phyloP scores from a whole-genome alignment of 23 red algal species.

The Pyropia haitanensis region DNA sequence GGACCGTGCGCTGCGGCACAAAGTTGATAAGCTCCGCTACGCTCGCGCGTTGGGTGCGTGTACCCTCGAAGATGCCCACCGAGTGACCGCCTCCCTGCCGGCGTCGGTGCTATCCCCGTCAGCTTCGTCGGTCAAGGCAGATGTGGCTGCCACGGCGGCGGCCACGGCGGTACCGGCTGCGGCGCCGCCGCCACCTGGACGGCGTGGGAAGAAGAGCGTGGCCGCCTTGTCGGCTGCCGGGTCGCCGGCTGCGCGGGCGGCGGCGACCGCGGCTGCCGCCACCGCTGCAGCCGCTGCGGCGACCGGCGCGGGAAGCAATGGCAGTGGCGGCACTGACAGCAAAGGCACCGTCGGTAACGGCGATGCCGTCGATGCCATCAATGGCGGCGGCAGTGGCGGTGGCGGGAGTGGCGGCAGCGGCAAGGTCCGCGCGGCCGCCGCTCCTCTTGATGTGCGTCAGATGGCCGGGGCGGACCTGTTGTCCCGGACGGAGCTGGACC shows the following conservation, averaged over 20 bases:
- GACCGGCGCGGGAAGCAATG: too few relatives aligned
- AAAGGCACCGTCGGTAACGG: too few relatives aligned
- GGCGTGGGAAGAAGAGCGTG: too few relatives aligned
- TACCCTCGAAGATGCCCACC: slow-evolving; percentile 23
- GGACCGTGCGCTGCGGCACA: slow-evolving; percentile 46
- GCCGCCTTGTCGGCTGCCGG: too few relatives aligned
- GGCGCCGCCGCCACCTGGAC: too few relatives aligned
- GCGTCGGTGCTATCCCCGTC: not conserved
- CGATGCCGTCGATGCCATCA: not conserved
- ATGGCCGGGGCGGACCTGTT: slow-evolving; percentile 85
- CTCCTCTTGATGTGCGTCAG: slow-evolving; percentile 27
- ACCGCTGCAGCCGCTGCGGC: too few relatives aligned
- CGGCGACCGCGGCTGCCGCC: too few relatives aligned
- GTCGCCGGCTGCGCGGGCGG: too few relatives aligned
- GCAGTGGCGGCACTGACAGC: too few relatives aligned
- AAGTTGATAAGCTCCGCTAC: slow-evolving; percentile 44
- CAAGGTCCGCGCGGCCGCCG: not conserved
- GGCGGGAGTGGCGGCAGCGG: too few relatives aligned
- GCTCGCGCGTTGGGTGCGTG: slow-evolving; percentile 29
- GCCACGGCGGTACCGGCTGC: too few relatives aligned
- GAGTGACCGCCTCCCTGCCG: slow-evolving; percentile 1
- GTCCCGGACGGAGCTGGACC: slow-evolving; percentile 47
- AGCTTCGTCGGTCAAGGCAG: not conserved
- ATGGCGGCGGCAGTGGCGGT: not conserved
- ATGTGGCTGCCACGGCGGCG: too few relatives aligned